A percentile compares a stretch with the other conserved stretches of the same genome.
Evolutionary conservation across 805 yeast genomes (phyloP).

Genomic region (Suhomyces kilbournensis): DNA sequence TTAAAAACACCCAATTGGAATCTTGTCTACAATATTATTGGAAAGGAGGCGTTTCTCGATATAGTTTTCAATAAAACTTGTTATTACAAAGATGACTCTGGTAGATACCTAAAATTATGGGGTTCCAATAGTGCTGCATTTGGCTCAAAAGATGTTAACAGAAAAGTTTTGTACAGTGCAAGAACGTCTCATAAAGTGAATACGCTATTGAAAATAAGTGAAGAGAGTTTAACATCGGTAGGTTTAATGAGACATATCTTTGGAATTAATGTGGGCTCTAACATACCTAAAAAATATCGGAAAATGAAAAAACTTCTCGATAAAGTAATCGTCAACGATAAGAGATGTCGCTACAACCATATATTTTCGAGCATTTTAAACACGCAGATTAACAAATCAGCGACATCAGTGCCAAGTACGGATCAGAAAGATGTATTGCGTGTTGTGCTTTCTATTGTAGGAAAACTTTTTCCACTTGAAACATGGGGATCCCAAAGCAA

Average conservation of each 20-base stretch:
- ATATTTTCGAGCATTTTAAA: conserved; percentile 36
- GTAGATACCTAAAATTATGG: conserved; percentile 21
- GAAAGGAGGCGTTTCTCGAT: conserved; percentile 36
- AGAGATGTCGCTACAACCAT: conserved; percentile 1
- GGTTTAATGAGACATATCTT: background rate
- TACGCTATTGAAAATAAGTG: background rate
- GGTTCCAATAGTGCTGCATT: conserved; percentile 12
- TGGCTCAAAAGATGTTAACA: background rate
- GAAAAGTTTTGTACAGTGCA: background rate
- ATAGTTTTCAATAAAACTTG: conserved; percentile 38
- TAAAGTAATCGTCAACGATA: conserved; percentile 32
- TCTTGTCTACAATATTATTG: conserved; percentile 36
- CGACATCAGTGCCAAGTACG: conserved; percentile 32
- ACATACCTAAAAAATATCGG: conserved; percentile 11
- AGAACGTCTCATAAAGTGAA: background rate
- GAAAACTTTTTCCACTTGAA: conserved; percentile 48
- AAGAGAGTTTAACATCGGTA: background rate
- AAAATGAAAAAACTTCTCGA: conserved; percentile 16
- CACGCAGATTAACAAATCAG: conserved; percentile 7
- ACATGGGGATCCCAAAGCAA: conserved; percentile 55
- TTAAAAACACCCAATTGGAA: conserved; percentile 48
- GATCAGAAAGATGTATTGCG: conserved; percentile 33
- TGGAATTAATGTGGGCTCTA: background rate
- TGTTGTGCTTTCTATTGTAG: conserved; percentile 43
- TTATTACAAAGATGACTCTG: conserved; percentile 13